A percentile compares a stretch with the other conserved stretches of the same genome.
Evolutionary conservation across 225 moss, liverwort and hornwort genomes (phyloP).

Genomic region (Neckera pumila): DNA sequence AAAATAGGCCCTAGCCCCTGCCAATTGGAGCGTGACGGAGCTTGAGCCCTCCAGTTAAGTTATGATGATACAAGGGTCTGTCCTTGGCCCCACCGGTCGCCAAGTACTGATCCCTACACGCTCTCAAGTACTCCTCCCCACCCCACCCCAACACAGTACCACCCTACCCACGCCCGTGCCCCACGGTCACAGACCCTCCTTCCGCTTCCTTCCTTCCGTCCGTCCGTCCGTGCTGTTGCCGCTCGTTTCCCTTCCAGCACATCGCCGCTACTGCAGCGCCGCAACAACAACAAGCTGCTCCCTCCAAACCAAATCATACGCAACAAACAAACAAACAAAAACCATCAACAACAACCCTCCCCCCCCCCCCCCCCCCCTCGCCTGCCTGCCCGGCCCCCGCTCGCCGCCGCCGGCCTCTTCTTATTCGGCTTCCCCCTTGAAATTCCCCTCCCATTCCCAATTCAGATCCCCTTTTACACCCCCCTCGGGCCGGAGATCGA

Average conservation of each 20-base stretch:
- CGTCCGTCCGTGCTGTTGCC: neutral
- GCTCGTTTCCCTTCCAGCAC: neutral
- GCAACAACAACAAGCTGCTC: neutral
- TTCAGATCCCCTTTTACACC: neutral
- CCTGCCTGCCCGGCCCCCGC: too few relatives aligned
- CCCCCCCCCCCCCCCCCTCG: neutral
- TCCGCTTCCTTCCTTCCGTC: neutral
- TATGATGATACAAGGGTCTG: slow-evolving; percentile 3
- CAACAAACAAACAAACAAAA: neutral
- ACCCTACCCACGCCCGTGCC: neutral
- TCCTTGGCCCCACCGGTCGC: slow-evolving; percentile 5
- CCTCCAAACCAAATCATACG: slow-evolving; percentile 2
- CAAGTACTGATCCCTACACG: slow-evolving; percentile 22
- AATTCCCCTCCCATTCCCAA: neutral
- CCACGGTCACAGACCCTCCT: neutral
- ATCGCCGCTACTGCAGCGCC: neutral
- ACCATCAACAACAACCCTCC: slow-evolving; percentile 4
- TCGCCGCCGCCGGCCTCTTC: neutral
- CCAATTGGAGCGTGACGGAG: neutral
- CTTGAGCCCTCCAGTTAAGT: neutral
- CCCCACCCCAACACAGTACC: neutral
- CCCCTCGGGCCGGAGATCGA: neutral
- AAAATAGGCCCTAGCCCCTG: neutral
- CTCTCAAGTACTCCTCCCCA: neutral
- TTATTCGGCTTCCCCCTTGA: neutral